Conservation (phyloP, 2,329 filamentous ascomycete species). For the Cladosporium sp. region DNA sequence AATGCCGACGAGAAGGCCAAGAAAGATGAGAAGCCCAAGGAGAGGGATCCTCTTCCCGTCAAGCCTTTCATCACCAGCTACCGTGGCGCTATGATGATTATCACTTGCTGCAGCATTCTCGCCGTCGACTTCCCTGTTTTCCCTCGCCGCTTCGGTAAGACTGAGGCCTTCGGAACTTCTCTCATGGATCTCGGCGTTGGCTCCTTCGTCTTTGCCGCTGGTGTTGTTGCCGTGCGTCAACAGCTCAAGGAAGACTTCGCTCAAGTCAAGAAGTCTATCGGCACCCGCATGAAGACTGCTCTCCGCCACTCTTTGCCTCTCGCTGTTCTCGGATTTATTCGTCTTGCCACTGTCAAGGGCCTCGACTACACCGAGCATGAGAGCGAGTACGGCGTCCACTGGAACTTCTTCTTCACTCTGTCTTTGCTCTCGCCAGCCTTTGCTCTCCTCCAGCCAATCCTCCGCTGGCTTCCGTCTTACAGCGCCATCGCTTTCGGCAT, state of each 20-base stretch:
- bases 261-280: constrained; percentile 50
- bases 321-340: constrained; percentile 73
- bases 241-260: constrained; percentile 63
- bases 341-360: constrained; percentile 86
- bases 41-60: constrained; percentile 62
- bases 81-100: constrained; percentile 84
- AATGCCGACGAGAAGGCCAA: constrained; percentile 21
- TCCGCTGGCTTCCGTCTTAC: constrained; percentile 72
- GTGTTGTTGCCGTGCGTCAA: constrained; percentile 82
- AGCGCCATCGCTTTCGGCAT: constrained; percentile 71
- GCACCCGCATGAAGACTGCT: constrained; percentile 63
- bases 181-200: constrained; percentile 97
- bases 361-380: constrained; percentile 97
- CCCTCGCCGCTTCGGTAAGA: constrained; percentile 92
- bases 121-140: constrained; percentile 95
- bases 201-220: constrained; percentile 93
- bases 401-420: constrained; percentile 99
- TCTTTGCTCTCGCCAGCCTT: constrained; percentile 86
- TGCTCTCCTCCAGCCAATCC: constrained; percentile 73
- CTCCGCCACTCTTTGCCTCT: constrained; percentile 81
- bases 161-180: constrained; percentile 99
- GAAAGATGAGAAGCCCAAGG: constrained; percentile 22
- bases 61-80: constrained; percentile 94
- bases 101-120: constrained; percentile 89
- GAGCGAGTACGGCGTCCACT: constrained; percentile 95